A percentile compares a stretch with the other conserved stretches of the same genome.
These are phyloP conservation scores for Polymyxa betae DNA, from an alignment of 208 protist genomes.

Conservation along the genomic window DNA sequence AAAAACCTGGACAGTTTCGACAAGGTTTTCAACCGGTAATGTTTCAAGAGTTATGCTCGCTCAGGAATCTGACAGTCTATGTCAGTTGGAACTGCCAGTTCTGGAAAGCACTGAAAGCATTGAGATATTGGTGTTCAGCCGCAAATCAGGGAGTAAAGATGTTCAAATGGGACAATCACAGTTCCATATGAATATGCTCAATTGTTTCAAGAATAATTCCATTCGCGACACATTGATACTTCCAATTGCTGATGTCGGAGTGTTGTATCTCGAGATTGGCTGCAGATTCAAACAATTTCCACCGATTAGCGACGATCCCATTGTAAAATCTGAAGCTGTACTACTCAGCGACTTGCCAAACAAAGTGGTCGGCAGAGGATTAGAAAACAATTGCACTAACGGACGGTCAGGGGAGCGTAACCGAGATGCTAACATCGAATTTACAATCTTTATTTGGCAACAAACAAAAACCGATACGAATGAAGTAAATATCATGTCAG, in stretches of 20 bases:
- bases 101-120: not conserved
- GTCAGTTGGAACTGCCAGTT: not conserved
- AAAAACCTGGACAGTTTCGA: not conserved
- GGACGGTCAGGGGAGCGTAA: too few relatives aligned
- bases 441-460: not conserved
- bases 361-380: too few relatives aligned
- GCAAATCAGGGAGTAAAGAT: not conserved
- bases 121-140: not conserved
- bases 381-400: not conserved
- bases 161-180: not conserved
- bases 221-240: not conserved
- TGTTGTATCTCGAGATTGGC: not conserved
- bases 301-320: too few relatives aligned
- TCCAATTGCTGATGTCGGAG: not conserved
- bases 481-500: not conserved
- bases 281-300: too few relatives aligned
- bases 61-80: not conserved
- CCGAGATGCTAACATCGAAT: not conserved
- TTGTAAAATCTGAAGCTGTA: too few relatives aligned
- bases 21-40: not conserved
- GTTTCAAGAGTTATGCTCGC: not conserved
- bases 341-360: too few relatives aligned
- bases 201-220: not conserved
- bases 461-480: not conserved
- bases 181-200: not conserved